Percentiles rank a stretch among this genome's conserved stretches.
phyloP scores from a whole-genome alignment of 2,329 filamentous ascomycete species.

The Ambrosiella cleistominuta region DNA sequence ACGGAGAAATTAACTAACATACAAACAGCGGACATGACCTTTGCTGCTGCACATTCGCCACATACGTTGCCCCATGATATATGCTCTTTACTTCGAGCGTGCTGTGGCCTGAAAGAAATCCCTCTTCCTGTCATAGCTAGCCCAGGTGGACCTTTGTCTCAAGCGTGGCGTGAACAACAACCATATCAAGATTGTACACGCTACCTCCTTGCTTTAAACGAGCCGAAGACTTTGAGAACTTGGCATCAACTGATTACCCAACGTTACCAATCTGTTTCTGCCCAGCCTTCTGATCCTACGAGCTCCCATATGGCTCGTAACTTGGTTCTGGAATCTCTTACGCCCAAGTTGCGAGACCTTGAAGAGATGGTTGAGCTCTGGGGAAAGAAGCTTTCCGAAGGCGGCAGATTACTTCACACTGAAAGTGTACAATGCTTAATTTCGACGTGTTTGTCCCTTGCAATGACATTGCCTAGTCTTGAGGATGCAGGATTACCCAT shows the following conservation, averaged over 20 bases:
- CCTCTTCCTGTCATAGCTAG: constrained; percentile 18
- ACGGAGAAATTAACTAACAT: constrained; percentile 7
- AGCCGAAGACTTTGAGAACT: constrained; percentile 13
- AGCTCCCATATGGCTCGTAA: constrained; percentile 28
- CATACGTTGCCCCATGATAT: constrained; percentile 50
- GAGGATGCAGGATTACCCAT: constrained; percentile 27
- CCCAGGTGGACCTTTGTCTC: constrained; percentile 31
- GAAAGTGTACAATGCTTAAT: constrained; percentile 36
- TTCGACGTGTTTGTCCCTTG: constrained; percentile 28
- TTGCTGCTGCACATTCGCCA: constrained; percentile 44
- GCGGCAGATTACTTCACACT: constrained; percentile 30
- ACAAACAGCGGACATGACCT: constrained; percentile 42
- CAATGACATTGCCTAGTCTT: constrained; percentile 31
- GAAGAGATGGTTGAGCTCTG: constrained; percentile 29
- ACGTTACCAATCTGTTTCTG: background rate
- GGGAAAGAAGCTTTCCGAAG: constrained; percentile 28
- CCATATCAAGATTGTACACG: constrained; percentile 28
- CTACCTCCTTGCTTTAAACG: constrained; percentile 38
- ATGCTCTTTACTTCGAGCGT: constrained; percentile 49
- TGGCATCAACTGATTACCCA: background rate
- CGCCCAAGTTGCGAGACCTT: constrained; percentile 34
- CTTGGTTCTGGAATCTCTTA: constrained; percentile 35
- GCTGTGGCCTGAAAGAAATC: constrained; percentile 35
- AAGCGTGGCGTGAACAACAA: constrained; percentile 29
- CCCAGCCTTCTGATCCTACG: constrained; percentile 18